phyloP scores from a whole-genome alignment of 2,329 filamentous ascomycete species.

The Botrytis byssoidea region DNA sequence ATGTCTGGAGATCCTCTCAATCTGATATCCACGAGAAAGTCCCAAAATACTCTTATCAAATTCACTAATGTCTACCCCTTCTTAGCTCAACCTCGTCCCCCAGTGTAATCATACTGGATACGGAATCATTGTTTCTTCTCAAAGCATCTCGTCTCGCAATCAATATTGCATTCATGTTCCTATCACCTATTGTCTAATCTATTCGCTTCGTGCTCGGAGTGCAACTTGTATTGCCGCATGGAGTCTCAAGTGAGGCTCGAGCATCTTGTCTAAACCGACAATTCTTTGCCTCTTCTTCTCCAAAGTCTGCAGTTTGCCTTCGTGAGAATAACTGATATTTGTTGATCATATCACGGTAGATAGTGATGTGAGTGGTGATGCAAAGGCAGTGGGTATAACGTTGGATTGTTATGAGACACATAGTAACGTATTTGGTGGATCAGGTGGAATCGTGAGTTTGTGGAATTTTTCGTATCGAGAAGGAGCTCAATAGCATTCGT shows the following conservation, averaged over 20 bases:
- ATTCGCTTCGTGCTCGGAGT: neutral
- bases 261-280: slow-evolving; percentile 6
- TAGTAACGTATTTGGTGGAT: neutral
- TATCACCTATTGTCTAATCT: slow-evolving; percentile 3
- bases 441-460: neutral
- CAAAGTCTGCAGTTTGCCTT: neutral
- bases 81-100: neutral
- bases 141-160: neutral
- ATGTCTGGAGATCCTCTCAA: neutral
- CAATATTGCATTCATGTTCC: slow-evolving; percentile 1
- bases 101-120: neutral
- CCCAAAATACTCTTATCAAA: neutral
- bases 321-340: neutral
- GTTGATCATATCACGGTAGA: neutral
- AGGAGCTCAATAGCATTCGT: neutral
- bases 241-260: neutral
- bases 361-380: neutral
- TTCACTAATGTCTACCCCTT: neutral
- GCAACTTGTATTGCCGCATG: neutral
- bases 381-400: neutral
- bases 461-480: neutral
- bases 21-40: neutral
- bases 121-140: neutral
- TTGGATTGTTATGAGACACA: slow-evolving; percentile 15
- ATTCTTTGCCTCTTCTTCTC: neutral